A percentile compares a stretch with the other conserved stretches of the same genome.
These are phyloP conservation scores for Neofusicoccum umdonicola DNA, from an alignment of 2,329 filamentous ascomycete genomes.

Conservation along the genomic window DNA sequence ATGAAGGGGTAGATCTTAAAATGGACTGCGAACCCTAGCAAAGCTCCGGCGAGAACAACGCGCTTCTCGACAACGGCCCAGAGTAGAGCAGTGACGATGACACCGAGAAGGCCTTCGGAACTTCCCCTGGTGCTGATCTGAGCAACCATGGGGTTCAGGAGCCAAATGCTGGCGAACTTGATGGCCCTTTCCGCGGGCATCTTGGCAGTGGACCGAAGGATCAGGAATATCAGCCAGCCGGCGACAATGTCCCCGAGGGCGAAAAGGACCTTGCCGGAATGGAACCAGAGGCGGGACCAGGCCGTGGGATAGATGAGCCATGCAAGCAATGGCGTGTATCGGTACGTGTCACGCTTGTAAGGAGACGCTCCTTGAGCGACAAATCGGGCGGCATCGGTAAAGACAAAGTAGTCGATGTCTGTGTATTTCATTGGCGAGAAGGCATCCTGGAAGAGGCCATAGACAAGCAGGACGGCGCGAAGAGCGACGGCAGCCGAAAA, in stretches of 20 bases:
- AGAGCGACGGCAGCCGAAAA: constrained; percentile 56
- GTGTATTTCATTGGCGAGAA: constrained; percentile 94
- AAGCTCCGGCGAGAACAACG: constrained; percentile 64
- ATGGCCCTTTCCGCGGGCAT: constrained; percentile 54
- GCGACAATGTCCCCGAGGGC: constrained; percentile 79
- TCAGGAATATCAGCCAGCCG: constrained; percentile 69
- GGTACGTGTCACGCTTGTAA: constrained; percentile 89
- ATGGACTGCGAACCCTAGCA: constrained; percentile 84
- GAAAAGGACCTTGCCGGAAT: constrained; percentile 85
- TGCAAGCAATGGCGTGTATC: constrained; percentile 90
- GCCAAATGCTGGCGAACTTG: constrained; percentile 81
- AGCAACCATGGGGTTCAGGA: constrained; percentile 97
- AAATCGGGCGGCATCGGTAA: constrained; percentile 89
- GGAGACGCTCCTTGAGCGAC: constrained; percentile 67
- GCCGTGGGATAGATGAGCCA: constrained; percentile 86
- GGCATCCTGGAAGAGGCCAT: constrained; percentile 90
- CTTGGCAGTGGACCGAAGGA: constrained; percentile 44
- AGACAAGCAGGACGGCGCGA: constrained; percentile 72
- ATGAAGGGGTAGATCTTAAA: constrained; percentile 99
- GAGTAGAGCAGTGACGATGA: constrained; percentile 76
- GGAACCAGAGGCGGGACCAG: constrained; percentile 59
- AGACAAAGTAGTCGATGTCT: constrained; percentile 97
- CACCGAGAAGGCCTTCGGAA: constrained; percentile 84
- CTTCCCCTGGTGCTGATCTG: constrained; percentile 94
- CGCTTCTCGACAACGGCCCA: constrained; percentile 72